Base-by-base conservation (phyloP, 345 rosid genomes). In the Moricandia moricandioides region DNA sequence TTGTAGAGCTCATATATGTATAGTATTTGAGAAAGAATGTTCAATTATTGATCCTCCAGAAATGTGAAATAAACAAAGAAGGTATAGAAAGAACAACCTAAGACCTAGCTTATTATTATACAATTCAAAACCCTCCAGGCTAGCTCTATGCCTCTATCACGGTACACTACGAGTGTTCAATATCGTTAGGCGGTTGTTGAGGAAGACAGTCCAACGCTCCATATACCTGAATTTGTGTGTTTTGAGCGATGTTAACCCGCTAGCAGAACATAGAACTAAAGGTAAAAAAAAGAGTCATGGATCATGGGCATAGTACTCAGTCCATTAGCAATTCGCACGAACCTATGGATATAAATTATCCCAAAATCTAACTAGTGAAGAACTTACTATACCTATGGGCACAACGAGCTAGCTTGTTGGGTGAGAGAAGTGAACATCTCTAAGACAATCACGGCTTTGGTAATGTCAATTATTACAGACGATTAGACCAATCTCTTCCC, bases 231-330 rank as follows among this genome's bases (percentile, higher is more conserved):
- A 55, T 34, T 24, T 54, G 70, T 40, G 70, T 40, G 21, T 43
- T 21, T 77, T 21, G 4, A 49, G 21, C 21, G 21, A 89, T 92
- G 29, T 54, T 54, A 54, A 54, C 4, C 58, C 29, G 12, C 58
- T 69, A 54, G 21, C n/a, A 49, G 56, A 35, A 18, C 8, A 33
- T 21, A 67, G 6, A n/a, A 73, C 30, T 26, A 66, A 29, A 17
- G 18, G 33, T n/a, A 33, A 13, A 40, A 29, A 12, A 52, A 17
- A 7, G 4, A 51, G 12, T 14, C 39, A 43, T 47, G 47, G 16
- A 21, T 21, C 24, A 21, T 21, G 7, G 5, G 57, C 33, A 0
- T 37, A 40, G 33, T 14, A 18, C n/a, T 72, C 47, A 35, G 1
- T 54, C 3, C 27, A 16, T 16, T 56, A 56, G 4, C 33, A 58